Percentiles rank a stretch among this genome's conserved stretches.
These are phyloP conservation scores for Mycena galopus DNA, from an alignment of 768 basidiomycete genomes.

Conservation along the genomic window DNA sequence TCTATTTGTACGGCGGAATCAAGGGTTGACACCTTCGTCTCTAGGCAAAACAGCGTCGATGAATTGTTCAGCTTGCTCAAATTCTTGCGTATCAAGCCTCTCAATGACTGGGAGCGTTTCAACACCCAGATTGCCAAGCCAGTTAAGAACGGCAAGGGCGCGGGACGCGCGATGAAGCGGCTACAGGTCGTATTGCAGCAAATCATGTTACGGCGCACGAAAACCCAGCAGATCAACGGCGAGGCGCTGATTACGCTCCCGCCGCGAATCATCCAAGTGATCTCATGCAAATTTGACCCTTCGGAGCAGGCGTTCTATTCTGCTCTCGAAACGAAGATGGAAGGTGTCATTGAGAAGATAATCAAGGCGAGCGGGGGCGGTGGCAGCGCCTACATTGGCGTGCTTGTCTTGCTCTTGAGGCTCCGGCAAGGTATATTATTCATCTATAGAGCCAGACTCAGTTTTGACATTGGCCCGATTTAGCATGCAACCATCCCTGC, in stretches of 20 bases:
- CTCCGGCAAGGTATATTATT: slow-evolving; percentile 82
- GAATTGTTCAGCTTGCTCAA: slow-evolving; percentile 92
- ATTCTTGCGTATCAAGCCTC: slow-evolving; percentile 87
- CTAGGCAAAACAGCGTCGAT: slow-evolving; percentile 89
- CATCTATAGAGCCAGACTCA: not conserved
- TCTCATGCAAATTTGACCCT: slow-evolving; percentile 82
- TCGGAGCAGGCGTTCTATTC: slow-evolving; percentile 87
- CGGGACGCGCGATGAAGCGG: slow-evolving; percentile 81
- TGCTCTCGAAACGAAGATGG: slow-evolving; percentile 77
- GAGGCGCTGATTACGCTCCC: slow-evolving; percentile 88
- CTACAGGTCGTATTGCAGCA: slow-evolving; percentile 88
- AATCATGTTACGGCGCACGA: slow-evolving; percentile 91
- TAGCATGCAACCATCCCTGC: slow-evolving; percentile 92
- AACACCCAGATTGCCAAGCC: slow-evolving; percentile 84
- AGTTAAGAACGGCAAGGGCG: slow-evolving; percentile 74
- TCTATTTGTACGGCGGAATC: slow-evolving; percentile 42
- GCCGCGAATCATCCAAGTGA: slow-evolving; percentile 73
- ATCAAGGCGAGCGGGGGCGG: slow-evolving; percentile 63
- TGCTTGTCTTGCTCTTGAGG: slow-evolving; percentile 80
- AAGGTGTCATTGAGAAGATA: slow-evolving; percentile 74
- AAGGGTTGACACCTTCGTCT: slow-evolving; percentile 41
- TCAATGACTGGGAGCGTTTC: slow-evolving; percentile 86
- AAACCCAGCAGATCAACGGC: slow-evolving; percentile 80
- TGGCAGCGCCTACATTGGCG: slow-evolving; percentile 74
- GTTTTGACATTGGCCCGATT: not conserved